These are phyloP conservation scores for Tubosaeta brunneosetosa DNA, from an alignment of 768 basidiomycete species.

Conservation along the genomic window DNA sequence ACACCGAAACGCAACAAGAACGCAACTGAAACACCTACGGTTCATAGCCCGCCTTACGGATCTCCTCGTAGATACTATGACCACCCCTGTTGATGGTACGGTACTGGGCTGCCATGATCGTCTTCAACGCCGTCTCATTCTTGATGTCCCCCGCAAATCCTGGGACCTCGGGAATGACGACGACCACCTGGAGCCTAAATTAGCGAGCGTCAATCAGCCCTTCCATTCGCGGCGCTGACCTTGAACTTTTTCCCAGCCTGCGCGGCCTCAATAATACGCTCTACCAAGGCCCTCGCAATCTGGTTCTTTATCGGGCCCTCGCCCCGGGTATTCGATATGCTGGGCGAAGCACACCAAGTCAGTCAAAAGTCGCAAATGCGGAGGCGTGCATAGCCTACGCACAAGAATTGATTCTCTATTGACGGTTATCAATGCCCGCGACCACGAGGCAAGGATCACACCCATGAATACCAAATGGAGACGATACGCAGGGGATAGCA, in stretches of 20 bases:
- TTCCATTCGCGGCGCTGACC: slow-evolving; percentile 33
- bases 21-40: slow-evolving; percentile 46
- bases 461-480: slow-evolving; percentile 6
- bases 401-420: slow-evolving; percentile 88
- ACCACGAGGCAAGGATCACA: slow-evolving; percentile 12
- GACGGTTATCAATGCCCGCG: background rate
- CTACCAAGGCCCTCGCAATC: slow-evolving; percentile 78
- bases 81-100: slow-evolving; percentile 90
- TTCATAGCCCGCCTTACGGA: slow-evolving; percentile 71
- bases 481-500: background rate
- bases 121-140: slow-evolving; percentile 57
- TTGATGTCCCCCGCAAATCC: slow-evolving; percentile 86
- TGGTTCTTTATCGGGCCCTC: slow-evolving; percentile 72
- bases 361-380: background rate
- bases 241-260: slow-evolving; percentile 69
- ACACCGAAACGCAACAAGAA: background rate
- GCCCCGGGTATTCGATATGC: slow-evolving; percentile 68
- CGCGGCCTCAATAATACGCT: slow-evolving; percentile 83
- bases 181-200: slow-evolving; percentile 58
- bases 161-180: slow-evolving; percentile 87
- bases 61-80: slow-evolving; percentile 77
- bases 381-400: slow-evolving; percentile 24
- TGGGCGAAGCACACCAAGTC: slow-evolving; percentile 26
- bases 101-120: slow-evolving; percentile 85
- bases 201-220: background rate